phyloP scores from a whole-genome alignment of 192 early-diverging fungal genomes.

The Entomortierella lignicola region DNA sequence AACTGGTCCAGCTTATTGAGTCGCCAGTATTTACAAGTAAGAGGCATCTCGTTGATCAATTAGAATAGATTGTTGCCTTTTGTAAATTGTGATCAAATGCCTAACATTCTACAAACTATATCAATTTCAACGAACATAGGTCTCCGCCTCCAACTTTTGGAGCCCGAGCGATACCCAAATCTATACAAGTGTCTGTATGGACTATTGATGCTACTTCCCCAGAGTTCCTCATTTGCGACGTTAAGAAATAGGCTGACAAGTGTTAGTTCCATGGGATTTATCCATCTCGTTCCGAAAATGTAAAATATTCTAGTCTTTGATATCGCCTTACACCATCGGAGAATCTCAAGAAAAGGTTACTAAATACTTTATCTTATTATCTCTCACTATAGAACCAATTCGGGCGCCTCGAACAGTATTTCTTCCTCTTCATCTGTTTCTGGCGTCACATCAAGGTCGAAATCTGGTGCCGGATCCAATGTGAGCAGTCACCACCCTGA shows the following conservation, averaged over 20 bases:
- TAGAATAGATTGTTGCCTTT: too few species aligned
- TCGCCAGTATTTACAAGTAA: slow-evolving; percentile 96
- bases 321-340: too few species aligned
- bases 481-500: slow-evolving; percentile 33
- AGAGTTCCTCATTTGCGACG: slow-evolving; percentile 96
- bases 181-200: slow-evolving; percentile 96
- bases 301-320: slow-evolving; percentile 3
- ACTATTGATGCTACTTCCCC: slow-evolving; percentile 96
- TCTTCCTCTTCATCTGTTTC: slow-evolving; percentile 28
- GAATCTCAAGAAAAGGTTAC: not conserved
- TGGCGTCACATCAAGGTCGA: slow-evolving; percentile 18
- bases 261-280: slow-evolving; percentile 76
- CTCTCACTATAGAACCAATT: not conserved
- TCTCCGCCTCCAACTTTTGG: slow-evolving; percentile 92
- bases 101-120: not conserved
- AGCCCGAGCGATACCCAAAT: slow-evolving; percentile 89
- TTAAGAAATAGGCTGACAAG: slow-evolving; percentile 92
- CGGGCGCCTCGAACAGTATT: slow-evolving; percentile 13
- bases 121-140: slow-evolving; percentile 53
- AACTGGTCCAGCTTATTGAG: slow-evolving; percentile 97
- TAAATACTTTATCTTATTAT: not conserved
- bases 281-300: slow-evolving; percentile 70
- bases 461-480: slow-evolving; percentile 4
- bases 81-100: not conserved
- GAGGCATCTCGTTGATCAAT: not conserved